These are phyloP conservation scores for Pseudocercospora eumusae DNA, from an alignment of 2,329 filamentous ascomycete species.

Conservation along the genomic window DNA sequence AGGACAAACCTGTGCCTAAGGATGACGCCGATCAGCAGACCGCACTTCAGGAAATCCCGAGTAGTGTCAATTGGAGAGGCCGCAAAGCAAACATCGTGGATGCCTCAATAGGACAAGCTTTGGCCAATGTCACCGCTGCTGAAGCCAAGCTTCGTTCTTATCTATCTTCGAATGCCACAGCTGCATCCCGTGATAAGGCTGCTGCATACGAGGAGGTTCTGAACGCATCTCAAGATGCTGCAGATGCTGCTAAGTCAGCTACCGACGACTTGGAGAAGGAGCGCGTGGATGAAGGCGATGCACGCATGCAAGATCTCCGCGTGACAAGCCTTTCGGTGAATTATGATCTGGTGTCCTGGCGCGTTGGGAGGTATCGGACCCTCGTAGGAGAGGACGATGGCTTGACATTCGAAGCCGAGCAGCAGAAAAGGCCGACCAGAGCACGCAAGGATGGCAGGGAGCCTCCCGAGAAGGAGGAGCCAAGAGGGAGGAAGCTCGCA, in stretches of 20 bases:
- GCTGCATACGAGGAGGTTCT: conserved; percentile 90
- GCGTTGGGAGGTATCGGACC: conserved; percentile 88
- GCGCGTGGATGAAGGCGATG: conserved; percentile 78
- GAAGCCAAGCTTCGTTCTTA: conserved; percentile 55
- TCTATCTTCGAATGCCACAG: conserved; percentile 46
- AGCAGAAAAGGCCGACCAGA: conserved; percentile 57
- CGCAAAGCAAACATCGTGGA: conserved; percentile 88
- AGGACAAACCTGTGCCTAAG: conserved; percentile 49
- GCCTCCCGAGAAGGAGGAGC: conserved; percentile 59
- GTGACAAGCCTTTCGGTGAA: conserved; percentile 91
- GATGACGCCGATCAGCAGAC: conserved; percentile 32
- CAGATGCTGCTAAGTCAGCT: conserved; percentile 87
- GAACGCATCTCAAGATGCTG: conserved; percentile 86
- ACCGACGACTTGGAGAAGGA: conserved; percentile 88
- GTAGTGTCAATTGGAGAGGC: conserved; percentile 80
- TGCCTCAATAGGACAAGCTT: conserved; percentile 82
- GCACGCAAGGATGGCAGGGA: conserved; percentile 53
- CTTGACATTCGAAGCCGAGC: conserved; percentile 56
- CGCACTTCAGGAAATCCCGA: conserved; percentile 56
- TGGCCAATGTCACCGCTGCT: conserved; percentile 66
- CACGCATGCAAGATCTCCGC: conserved; percentile 86
- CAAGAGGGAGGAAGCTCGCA: conserved; percentile 72
- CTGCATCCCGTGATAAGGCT: conserved; percentile 64
- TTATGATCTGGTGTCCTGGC: conserved; percentile 91
- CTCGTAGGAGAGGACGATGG: conserved; percentile 83